Base-by-base conservation (phyloP, 495 filamentous ascomycete genomes). In the Aspergillus kassunensis region DNA sequence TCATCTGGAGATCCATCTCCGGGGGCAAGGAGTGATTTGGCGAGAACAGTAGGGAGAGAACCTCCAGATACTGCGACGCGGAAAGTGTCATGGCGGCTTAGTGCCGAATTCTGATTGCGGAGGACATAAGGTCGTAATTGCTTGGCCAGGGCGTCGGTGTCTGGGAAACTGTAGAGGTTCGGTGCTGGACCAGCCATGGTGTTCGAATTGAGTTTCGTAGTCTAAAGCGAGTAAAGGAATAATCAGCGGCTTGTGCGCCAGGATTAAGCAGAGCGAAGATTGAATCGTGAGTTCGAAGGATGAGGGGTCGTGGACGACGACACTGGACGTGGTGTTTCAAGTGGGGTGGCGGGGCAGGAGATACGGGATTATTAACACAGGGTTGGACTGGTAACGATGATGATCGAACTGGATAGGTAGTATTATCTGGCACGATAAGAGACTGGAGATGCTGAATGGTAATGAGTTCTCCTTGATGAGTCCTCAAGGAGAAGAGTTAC, bases 11-110 rank as follows among this genome's bases (percentile, higher is more conserved):
- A 65, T 30, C 78, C 81, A 51, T 79, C 72, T 15, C 81, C 69
- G 0, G 76, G 69, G 1, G 83, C 67, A 4, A 97, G 81, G 9
- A 98, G 83, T 2, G 90, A 88, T 54, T 79, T 79, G 16, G 90
- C 90, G 19, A 98, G 88, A 21, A 86, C 88, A 49, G 85, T 81
- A 19, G 93, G 93, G 6, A 98, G 83, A 12, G 95, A 97, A 41
- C 93, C 95, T 58, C 95, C 93, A 2, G 93, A 97, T 36, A 98
- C 87, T 37, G 84, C 93, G 52, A 98, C 76, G 64, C 91, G 91
- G 79, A 98, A 96, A 61, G 77, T 80, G 46, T 75, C 72, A 69
- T 98, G 93, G 43, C 90, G 89, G 39, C 74, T 72, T 15, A 97
- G 62, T 25, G 89, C 89, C 27, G 83, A 79, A 58, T 84, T 87